A percentile compares a stretch with the other conserved stretches of the same genome.
These are phyloP conservation scores for Aspergillus texensis DNA, from an alignment of 2,329 filamentous ascomycete genomes.

Conservation along the genomic window DNA sequence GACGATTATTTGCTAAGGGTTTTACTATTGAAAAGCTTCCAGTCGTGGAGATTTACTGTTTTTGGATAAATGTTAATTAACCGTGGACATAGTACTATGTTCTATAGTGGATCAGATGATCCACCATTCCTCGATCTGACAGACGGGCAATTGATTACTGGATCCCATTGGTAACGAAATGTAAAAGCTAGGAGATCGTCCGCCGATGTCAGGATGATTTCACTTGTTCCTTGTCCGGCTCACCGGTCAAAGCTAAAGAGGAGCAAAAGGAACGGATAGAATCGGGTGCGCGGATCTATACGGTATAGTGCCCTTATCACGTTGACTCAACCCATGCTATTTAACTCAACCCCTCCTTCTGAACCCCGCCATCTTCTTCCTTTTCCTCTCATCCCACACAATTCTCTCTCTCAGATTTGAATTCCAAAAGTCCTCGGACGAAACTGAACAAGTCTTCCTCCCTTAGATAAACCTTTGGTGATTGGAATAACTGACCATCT, in stretches of 20 bases:
- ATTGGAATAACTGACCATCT: conserved; percentile 15
- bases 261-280: conserved; percentile 5
- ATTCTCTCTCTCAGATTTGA: conserved; percentile 9
- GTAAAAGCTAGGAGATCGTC: background rate
- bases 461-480: conserved; percentile 2
- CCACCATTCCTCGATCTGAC: background rate
- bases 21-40: background rate
- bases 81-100: too few relatives aligned
- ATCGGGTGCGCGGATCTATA: conserved; percentile 5
- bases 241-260: conserved; percentile 10
- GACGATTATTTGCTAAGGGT: conserved; percentile 9
- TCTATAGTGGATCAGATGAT: background rate
- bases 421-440: conserved; percentile 1
- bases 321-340: conserved; percentile 1
- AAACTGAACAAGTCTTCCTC: conserved; percentile 24
- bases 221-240: conserved; percentile 10
- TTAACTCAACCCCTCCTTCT: conserved; percentile 43
- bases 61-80: background rate
- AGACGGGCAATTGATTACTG: background rate
- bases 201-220: conserved; percentile 9
- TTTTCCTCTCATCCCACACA: conserved; percentile 11
- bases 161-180: background rate
- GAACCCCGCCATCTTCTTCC: conserved; percentile 12
- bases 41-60: background rate
- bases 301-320: conserved; percentile 3